phyloP scores from a whole-genome alignment of 2,329 filamentous ascomycete species.

The Ophiocordyceps camponoti-saundersi region DNA sequence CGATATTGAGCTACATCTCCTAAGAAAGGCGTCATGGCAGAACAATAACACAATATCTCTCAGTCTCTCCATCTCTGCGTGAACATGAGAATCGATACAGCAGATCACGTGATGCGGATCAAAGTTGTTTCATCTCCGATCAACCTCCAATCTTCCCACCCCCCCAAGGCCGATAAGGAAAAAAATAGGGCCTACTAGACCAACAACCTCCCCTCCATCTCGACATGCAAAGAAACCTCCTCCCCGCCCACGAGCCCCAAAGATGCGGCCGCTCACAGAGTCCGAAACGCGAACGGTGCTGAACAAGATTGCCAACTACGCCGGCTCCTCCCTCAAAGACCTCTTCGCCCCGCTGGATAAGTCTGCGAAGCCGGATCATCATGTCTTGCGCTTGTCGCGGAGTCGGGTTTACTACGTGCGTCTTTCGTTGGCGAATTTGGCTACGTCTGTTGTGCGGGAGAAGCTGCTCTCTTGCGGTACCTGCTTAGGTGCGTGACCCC shows the following conservation, averaged over 20 bases:
- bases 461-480: conserved; percentile 77
- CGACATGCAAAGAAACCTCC: not conserved
- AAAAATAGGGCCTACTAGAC: not conserved
- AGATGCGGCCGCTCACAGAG: conserved; percentile 70
- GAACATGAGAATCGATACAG: not conserved
- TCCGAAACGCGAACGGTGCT: conserved; percentile 68
- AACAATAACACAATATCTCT: no score
- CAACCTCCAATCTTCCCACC: not conserved
- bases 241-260: not conserved
- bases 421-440: conserved; percentile 77
- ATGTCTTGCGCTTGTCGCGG: conserved; percentile 72
- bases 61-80: no score
- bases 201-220: not conserved
- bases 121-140: not conserved
- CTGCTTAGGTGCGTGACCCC: conserved; percentile 41
- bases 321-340: conserved; percentile 69
- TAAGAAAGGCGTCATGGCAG: no score
- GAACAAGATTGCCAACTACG: conserved; percentile 87
- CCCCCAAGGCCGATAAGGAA: not conserved
- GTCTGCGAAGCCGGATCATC: conserved; percentile 53
- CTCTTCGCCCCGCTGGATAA: conserved; percentile 60
- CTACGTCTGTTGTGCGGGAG: conserved; percentile 67
- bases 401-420: conserved; percentile 84
- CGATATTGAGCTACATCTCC: no score
- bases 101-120: not conserved